Conservation (phyloP, 2,329 filamentous ascomycete species). For the Penicillium sp. region DNA sequence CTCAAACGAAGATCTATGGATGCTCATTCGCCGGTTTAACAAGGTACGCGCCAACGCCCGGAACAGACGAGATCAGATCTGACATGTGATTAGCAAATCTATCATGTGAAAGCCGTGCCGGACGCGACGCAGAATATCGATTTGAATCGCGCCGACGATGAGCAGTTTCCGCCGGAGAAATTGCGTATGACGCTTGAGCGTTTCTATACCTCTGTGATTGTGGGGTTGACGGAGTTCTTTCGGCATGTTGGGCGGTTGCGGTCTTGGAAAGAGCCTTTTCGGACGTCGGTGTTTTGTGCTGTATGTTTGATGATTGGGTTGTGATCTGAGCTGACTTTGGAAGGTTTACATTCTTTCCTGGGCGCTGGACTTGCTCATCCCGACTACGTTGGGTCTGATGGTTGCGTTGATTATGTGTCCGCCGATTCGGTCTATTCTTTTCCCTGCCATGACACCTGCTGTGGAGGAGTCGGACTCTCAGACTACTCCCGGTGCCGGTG, state of each 20-base stretch:
- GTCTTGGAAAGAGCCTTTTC: conserved; percentile 67
- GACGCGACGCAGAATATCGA: conserved; percentile 63
- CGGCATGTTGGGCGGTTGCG: conserved; percentile 71
- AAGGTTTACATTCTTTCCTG: conserved; percentile 59
- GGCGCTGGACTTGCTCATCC: conserved; percentile 64
- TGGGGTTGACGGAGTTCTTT: conserved; percentile 58
- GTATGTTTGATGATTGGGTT: conserved; percentile 31
- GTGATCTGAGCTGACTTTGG: neutral
- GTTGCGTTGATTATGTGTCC: conserved; percentile 63
- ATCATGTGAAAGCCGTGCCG: conserved; percentile 63
- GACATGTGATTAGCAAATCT: conserved; percentile 52
- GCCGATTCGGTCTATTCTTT: conserved; percentile 56
- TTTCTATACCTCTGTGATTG: conserved; percentile 71
- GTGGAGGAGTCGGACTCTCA: conserved; percentile 54
- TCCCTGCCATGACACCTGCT: conserved; percentile 66
- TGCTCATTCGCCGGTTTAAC: conserved; percentile 66
- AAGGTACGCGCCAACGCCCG: conserved; percentile 48
- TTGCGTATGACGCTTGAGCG: conserved; percentile 70
- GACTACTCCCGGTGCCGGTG: conserved; percentile 50
- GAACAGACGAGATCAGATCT: conserved; percentile 1
- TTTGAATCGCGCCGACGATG: conserved; percentile 72
- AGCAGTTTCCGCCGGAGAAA: conserved; percentile 80
- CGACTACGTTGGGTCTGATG: conserved; percentile 53
- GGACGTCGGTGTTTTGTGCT: conserved; percentile 61
- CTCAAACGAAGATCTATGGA: conserved; percentile 67